Conservation (phyloP, 2,329 filamentous ascomycete genomes). For the Cladosporium phlei region DNA sequence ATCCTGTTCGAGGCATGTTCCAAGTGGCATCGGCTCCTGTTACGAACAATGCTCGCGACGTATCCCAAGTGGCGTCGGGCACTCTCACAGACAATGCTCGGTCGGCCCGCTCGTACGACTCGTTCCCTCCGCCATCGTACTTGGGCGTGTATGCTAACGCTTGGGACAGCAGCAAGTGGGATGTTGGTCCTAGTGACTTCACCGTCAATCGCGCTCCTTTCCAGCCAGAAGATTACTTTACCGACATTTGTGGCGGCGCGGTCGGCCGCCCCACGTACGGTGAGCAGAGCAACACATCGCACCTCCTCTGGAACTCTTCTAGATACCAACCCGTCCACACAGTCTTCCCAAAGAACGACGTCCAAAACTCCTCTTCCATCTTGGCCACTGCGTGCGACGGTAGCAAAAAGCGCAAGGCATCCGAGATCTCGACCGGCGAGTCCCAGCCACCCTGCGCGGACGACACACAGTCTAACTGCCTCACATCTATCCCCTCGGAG, state of each 20-base stretch:
- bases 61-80: slow-evolving; percentile 6
- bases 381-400: not conserved
- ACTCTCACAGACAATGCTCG: not conserved
- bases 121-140: slow-evolving; percentile 5
- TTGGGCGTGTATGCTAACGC: slow-evolving; percentile 12
- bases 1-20: slow-evolving; percentile 25
- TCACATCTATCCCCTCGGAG: not conserved
- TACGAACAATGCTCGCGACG: not conserved
- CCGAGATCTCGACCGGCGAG: slow-evolving; percentile 17
- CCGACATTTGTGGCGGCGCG: no score
- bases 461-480: no score
- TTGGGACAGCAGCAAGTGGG: slow-evolving; percentile 10
- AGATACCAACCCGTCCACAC: no score
- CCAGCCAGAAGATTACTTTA: no score
- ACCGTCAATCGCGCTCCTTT: no score
- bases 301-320: no score
- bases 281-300: no score
- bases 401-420: slow-evolving; percentile 25
- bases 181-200: not conserved
- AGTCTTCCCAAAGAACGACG: no score
- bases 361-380: not conserved
- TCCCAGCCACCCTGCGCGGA: no score
- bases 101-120: slow-evolving; percentile 10
- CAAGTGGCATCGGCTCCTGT: slow-evolving; percentile 5
- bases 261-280: no score